phyloP scores from a whole-genome alignment of 1,284 basidiomycete species.

The Puccinia sorghi region DNA sequence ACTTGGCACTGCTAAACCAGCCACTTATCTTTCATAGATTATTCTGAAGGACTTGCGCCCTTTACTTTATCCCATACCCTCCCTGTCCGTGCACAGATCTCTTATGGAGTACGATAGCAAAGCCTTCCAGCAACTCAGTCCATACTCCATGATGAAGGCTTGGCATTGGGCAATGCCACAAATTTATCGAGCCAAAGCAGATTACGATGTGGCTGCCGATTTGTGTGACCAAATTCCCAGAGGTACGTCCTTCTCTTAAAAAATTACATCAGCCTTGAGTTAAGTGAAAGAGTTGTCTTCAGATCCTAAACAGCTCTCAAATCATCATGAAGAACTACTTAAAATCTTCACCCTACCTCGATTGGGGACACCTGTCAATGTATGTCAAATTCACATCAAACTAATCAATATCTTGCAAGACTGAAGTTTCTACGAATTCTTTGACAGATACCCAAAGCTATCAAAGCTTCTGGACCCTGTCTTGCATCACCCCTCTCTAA shows the following conservation, averaged over 20 bases:
- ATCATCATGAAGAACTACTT: neutral
- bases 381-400: neutral
- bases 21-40: conserved; percentile 66
- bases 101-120: conserved; percentile 65
- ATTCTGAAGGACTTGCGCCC: conserved; percentile 80
- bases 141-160: conserved; percentile 67
- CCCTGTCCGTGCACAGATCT: conserved; percentile 56
- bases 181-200: conserved; percentile 65
- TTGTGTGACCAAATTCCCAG: conserved; percentile 61
- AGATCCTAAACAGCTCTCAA: conserved; percentile 36
- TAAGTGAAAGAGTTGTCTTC: conserved; percentile 9
- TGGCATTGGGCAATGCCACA: conserved; percentile 72
- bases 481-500: conserved; percentile 50
- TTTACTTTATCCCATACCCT: conserved; percentile 69
- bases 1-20: conserved; percentile 53
- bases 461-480: conserved; percentile 65
- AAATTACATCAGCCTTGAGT: neutral
- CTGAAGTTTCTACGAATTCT: conserved; percentile 9
- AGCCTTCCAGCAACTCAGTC: conserved; percentile 65
- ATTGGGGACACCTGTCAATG: conserved; percentile 34
- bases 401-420: neutral
- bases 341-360: conserved; percentile 1
- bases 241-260: conserved; percentile 15
- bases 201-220: conserved; percentile 66
- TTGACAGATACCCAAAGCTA: conserved; percentile 75